phyloP scores from a whole-genome alignment of 176 grass and related monocot species.

The Sorghum bicolor region DNA sequence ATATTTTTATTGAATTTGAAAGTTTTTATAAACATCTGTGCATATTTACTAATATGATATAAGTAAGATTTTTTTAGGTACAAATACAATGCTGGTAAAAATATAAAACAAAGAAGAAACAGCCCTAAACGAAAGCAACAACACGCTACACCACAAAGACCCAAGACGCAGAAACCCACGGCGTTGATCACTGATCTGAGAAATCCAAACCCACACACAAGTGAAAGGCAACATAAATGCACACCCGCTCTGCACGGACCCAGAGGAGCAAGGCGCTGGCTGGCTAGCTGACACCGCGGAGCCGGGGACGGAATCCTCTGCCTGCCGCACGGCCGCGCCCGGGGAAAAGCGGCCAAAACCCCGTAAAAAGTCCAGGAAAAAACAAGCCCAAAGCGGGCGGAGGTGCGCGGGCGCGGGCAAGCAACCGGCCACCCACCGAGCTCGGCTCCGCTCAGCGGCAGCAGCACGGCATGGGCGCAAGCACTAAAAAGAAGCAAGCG shows the following conservation, averaged over 20 bases:
- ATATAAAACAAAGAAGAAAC: no score
- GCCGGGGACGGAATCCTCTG: background rate
- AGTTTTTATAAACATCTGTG: no score
- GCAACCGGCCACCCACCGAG: conserved; percentile 22
- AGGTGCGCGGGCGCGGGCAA: conserved; percentile 13
- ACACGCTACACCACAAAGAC: background rate
- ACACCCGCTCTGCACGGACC: background rate
- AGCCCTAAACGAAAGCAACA: background rate
- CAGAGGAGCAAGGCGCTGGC: background rate
- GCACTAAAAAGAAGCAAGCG: conserved; percentile 42
- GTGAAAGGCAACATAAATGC: conserved; percentile 31
- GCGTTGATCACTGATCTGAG: background rate
- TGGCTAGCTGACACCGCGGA: conserved; percentile 10
- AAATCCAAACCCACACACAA: conserved; percentile 38
- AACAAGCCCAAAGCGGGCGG: conserved; percentile 17
- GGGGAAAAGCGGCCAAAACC: conserved; percentile 10
- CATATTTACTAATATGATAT: no score
- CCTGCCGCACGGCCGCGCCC: background rate
- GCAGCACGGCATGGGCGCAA: conserved; percentile 57
- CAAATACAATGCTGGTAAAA: no score
- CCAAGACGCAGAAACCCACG: background rate
- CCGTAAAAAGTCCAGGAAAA: background rate
- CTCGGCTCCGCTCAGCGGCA: conserved; percentile 19
- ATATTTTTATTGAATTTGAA: no score
- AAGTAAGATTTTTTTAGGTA: no score